Conservation (phyloP, 2,329 filamentous ascomycete species). For the Arthrobotrys pseudoclavata region DNA sequence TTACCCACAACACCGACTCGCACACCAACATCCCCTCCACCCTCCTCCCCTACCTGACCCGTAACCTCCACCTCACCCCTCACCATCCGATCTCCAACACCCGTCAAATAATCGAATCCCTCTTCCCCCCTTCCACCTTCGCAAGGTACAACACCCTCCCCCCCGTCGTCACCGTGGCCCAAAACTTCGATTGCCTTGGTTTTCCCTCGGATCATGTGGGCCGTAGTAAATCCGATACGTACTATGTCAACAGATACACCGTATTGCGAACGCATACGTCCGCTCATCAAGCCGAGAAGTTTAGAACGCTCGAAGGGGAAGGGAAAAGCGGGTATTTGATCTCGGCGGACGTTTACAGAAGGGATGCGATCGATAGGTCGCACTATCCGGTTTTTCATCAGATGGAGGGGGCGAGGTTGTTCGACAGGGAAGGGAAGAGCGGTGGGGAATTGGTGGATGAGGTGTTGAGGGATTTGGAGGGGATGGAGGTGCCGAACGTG, state of each 20-base stretch:
- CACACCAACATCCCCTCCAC: conserved; percentile 88
- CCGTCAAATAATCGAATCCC: conserved; percentile 89
- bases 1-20: conserved; percentile 76
- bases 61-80: conserved; percentile 87
- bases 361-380: conserved; percentile 92
- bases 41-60: conserved; percentile 80
- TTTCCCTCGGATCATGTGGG: conserved; percentile 91
- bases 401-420: conserved; percentile 94
- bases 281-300: conserved; percentile 88
- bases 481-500: conserved; percentile 79
- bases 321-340: conserved; percentile 80
- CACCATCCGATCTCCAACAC: conserved; percentile 94
- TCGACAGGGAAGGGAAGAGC: conserved; percentile 79
- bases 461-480: conserved; percentile 72
- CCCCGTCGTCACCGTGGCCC: conserved; percentile 83
- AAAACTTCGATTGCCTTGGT: conserved; percentile 98
- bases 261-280: conserved; percentile 94
- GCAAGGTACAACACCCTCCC: conserved; percentile 82
- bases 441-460: conserved; percentile 72
- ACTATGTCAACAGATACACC: conserved; percentile 88
- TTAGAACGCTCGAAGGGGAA: conserved; percentile 78
- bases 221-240: conserved; percentile 88
- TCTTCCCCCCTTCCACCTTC: conserved; percentile 81
- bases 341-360: conserved; percentile 92
- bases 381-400: conserved; percentile 99